These are phyloP conservation scores for Pseudogymnoascus sp. DNA, from an alignment of 2,329 filamentous ascomycete genomes.

Conservation along the genomic window DNA sequence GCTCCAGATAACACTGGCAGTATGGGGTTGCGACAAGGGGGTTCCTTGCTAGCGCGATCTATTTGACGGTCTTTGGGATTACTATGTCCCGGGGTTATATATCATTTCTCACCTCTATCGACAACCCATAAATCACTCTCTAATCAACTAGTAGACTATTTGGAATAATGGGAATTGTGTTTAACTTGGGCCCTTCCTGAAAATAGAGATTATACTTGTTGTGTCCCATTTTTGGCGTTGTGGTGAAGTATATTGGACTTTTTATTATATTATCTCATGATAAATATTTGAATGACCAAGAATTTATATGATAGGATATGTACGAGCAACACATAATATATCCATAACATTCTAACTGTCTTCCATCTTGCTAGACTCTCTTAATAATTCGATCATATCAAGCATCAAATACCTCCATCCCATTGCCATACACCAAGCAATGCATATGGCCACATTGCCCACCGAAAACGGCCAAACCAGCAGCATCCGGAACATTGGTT, in stretches of 20 bases:
- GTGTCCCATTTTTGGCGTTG: neutral
- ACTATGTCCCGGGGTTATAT: neutral
- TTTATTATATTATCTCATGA: neutral
- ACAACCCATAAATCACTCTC: neutral
- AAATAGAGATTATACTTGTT: neutral
- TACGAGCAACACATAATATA: neutral
- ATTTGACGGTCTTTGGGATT: neutral
- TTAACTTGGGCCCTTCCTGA: neutral
- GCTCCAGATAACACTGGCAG: neutral
- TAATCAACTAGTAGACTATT: neutral
- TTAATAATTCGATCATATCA: neutral
- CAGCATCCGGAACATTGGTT: slow-evolving; percentile 2
- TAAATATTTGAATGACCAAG: neutral
- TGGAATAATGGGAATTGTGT: neutral
- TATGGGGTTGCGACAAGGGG: neutral
- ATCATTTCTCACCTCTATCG: neutral
- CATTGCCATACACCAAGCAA: slow-evolving; percentile 8
- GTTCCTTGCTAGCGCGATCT: neutral
- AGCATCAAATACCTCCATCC: neutral
- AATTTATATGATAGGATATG: neutral
- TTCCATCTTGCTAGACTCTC: neutral
- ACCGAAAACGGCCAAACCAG: neutral
- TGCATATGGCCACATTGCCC: neutral
- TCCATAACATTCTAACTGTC: neutral
- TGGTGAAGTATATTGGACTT: neutral